Evolutionary conservation across 2,329 filamentous ascomycete species (phyloP).

Genomic region (Diplocarpon rosae): DNA sequence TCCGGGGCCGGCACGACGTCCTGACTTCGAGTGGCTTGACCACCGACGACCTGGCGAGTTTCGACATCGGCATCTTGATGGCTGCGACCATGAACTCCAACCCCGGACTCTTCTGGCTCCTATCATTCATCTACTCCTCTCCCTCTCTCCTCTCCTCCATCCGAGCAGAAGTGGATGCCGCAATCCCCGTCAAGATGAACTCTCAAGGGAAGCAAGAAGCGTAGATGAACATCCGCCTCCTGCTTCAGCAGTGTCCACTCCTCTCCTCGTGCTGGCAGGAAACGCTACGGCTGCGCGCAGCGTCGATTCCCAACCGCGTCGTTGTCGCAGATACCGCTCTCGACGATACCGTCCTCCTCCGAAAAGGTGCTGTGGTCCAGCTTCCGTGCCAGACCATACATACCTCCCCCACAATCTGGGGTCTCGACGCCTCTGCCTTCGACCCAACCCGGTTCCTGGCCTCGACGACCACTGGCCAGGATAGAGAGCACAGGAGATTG

Average conservation of each 20-base stretch:
- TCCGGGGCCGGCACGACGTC: constrained; percentile 3
- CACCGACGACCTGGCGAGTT: constrained; percentile 14
- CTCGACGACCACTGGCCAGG: constrained; percentile 5
- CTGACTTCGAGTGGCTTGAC: constrained; percentile 6
- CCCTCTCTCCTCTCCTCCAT: constrained; percentile 23
- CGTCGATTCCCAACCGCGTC: constrained; percentile 29
- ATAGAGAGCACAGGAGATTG: constrained; percentile 4
- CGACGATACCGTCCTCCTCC: constrained; percentile 31
- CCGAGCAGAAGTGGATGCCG: constrained; percentile 23
- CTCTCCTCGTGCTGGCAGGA: constrained; percentile 35
- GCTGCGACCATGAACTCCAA: constrained; percentile 28
- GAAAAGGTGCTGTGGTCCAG: constrained; percentile 32
- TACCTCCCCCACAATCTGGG: constrained; percentile 31
- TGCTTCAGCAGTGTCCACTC: constrained; percentile 31
- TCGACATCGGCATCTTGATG: constrained; percentile 26
- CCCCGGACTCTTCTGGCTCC: constrained; percentile 30
- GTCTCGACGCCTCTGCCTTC: constrained; percentile 32
- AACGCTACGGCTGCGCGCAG: constrained; percentile 31
- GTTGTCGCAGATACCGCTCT: constrained; percentile 33
- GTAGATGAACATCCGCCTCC: constrained; percentile 28
- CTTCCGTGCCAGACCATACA: constrained; percentile 34
- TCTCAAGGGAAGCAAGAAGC: constrained; percentile 6
- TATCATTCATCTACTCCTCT: constrained; percentile 26
- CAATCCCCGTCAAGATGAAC: constrained; percentile 4
- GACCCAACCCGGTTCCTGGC: constrained; percentile 11